Base-by-base conservation (phyloP, 208 protist genomes). In the Paratrypanosoma confusum region DNA sequence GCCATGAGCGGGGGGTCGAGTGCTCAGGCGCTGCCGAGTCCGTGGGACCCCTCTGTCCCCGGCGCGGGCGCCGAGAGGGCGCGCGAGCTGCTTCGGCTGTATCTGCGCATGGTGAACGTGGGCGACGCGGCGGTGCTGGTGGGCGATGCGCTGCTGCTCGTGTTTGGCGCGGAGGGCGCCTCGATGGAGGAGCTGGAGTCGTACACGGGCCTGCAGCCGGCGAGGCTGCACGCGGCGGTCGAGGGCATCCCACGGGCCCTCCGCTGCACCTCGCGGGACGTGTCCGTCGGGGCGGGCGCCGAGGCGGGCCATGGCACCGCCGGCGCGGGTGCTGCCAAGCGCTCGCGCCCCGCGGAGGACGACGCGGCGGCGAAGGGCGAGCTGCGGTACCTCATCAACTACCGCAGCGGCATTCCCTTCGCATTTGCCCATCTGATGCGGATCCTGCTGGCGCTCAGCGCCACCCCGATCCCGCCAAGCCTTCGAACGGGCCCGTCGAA, bases 351-450 rank as follows among this genome's bases (percentile, higher is more conserved):
- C n/a, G 45, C 5, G 3, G 26, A 36, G 16, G 55, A 57, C 8
- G 33, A 11, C 22, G 37, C 48, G n/a, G 31, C 26, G 40, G n/a
- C 31, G 36, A 38, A 23, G 46, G 27, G 5, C 8, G 48, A 63
- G 23, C 27, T 65, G 22, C 71, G 65, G 16, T 71, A 84, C 23
- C 88, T 70, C 47, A 58, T 92, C 22, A 88, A 92, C 50, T 92
- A 82, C 64, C 68, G 78, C 32, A 57, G 60, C 0, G 24, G 85
- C 1, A 37, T 92, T 8, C 69, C 74, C 8, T 49, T 78, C 28
- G 75, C 70, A 7, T 92, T 84, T 47, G 83, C 76, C 3, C 83
- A 92, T 48, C 62, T 76, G 6, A 62, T 58, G 10, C 72, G 70
- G 18, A 65, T 92, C 10, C 51, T 92, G 16, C 65, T 92, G 5